Percentiles rank a stretch among this genome's conserved stretches.
phyloP scores from a whole-genome alignment of 192 early-diverging fungal genomes.

The Entophlyctis helioformis region DNA sequence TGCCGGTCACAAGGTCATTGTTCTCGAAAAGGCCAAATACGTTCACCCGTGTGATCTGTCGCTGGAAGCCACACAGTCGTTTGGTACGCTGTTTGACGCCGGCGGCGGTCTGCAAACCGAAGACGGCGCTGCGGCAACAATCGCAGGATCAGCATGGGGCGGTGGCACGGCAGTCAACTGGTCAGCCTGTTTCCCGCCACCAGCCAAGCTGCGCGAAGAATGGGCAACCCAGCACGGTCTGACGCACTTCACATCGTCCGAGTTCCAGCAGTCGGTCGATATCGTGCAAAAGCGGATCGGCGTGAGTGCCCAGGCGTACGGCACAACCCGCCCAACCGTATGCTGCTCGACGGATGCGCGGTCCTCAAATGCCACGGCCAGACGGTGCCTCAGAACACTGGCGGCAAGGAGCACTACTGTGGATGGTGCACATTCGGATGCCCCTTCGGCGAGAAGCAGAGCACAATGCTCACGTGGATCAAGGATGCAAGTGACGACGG shows the following conservation, averaged over 20 bases:
- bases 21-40: conserved; percentile 63
- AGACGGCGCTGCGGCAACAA: conserved; percentile 39
- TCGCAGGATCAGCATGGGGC: conserved; percentile 58
- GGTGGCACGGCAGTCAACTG: conserved; percentile 69
- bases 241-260: conserved; percentile 41
- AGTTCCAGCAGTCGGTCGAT: conserved; percentile 41
- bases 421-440: conserved; percentile 63
- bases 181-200: conserved; percentile 38
- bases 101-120: conserved; percentile 28
- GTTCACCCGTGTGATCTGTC: conserved; percentile 35
- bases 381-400: conserved; percentile 59
- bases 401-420: conserved; percentile 36
- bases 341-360: conserved; percentile 57
- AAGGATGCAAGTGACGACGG: conserved; percentile 51
- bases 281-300: conserved; percentile 41
- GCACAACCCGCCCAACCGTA: conserved; percentile 52
- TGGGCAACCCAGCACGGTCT: conserved; percentile 54
- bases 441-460: conserved; percentile 58
- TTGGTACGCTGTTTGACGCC: conserved; percentile 43
- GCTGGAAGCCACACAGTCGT: conserved; percentile 34
- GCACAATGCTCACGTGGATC: conserved; percentile 55
- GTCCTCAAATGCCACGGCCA: conserved; percentile 40
- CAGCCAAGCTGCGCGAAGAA: conserved; percentile 55
- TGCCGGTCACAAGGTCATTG: conserved; percentile 53
- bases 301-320: conserved; percentile 32